These are phyloP conservation scores for Kokia cookei DNA, from an alignment of 441 rosid species.

Conservation along the genomic window DNA sequence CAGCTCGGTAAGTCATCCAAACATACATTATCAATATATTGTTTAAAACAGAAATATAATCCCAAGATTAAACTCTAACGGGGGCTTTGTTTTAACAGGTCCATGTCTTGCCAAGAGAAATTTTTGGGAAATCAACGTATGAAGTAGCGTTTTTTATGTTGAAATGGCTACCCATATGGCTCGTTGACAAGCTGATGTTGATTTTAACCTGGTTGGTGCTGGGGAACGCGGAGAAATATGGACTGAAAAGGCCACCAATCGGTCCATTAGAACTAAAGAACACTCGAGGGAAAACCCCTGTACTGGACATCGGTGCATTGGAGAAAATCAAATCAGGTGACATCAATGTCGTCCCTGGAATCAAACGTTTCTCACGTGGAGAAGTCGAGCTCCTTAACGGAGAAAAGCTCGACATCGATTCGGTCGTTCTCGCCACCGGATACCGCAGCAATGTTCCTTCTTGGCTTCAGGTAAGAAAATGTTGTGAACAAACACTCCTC, in stretches of 20 bases:
- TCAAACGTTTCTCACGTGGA: slow-evolving; percentile 43
- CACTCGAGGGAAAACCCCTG: slow-evolving; percentile 67
- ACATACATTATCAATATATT: background rate
- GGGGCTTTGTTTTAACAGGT: slow-evolving; percentile 27
- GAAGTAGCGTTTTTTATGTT: slow-evolving; percentile 43
- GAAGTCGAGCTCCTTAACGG: slow-evolving; percentile 64
- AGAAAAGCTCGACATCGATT: slow-evolving; percentile 41
- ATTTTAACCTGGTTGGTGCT: slow-evolving; percentile 46
- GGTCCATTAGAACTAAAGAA: slow-evolving; percentile 72
- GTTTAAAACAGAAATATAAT: background rate
- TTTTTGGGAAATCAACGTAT: slow-evolving; percentile 55
- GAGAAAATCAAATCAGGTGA: slow-evolving; percentile 55
- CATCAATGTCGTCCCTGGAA: slow-evolving; percentile 61
- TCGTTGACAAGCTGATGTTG: slow-evolving; percentile 53
- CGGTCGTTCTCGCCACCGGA: slow-evolving; percentile 67
- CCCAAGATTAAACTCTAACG: background rate
- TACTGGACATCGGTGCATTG: slow-evolving; percentile 70
- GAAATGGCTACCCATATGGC: slow-evolving; percentile 62
- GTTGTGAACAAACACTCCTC: background rate
- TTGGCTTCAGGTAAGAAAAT: slow-evolving; percentile 64
- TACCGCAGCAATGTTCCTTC: slow-evolving; percentile 82
- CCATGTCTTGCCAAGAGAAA: slow-evolving; percentile 69
- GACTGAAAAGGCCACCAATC: slow-evolving; percentile 47
- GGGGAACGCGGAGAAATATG: slow-evolving; percentile 40
- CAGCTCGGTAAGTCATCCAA: slow-evolving; percentile 42